Conservation (phyloP, 139 green algal species). For the Chlorella ohadii region DNA sequence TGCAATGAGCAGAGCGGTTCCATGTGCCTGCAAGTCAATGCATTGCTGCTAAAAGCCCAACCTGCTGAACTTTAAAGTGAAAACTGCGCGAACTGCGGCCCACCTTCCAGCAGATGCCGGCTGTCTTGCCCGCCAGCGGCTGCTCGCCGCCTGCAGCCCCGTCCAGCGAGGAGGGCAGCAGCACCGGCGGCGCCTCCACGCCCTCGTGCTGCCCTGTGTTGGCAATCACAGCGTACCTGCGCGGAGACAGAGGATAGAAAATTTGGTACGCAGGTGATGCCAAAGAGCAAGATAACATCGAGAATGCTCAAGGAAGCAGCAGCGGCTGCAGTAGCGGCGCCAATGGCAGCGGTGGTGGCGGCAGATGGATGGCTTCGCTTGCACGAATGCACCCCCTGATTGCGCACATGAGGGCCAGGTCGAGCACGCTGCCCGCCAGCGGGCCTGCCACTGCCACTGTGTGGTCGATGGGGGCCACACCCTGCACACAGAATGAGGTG, state of each 20-base stretch:
- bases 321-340: too few species aligned
- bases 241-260: not conserved
- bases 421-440: slow-evolving; percentile 56
- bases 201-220: slow-evolving; percentile 10
- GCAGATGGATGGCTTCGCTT: too few species aligned
- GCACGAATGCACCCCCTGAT: too few species aligned
- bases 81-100: not conserved
- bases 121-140: slow-evolving; percentile 51
- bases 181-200: slow-evolving; percentile 1
- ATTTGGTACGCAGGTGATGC: too few species aligned
- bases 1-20: too few species aligned
- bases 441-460: slow-evolving; percentile 54
- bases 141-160: not conserved
- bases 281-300: too few species aligned
- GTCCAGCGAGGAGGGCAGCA: slow-evolving; percentile 32
- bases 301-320: too few species aligned
- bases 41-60: too few species aligned
- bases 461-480: slow-evolving; percentile 27
- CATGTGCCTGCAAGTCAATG: too few species aligned
- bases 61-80: too few species aligned
- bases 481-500: slow-evolving; percentile 14
- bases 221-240: slow-evolving; percentile 67
- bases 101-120: slow-evolving; percentile 66
- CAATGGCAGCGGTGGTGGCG: too few species aligned
- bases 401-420: not conserved